Conservation (phyloP, 2,329 filamentous ascomycete species). For the Ustulina deusta region DNA sequence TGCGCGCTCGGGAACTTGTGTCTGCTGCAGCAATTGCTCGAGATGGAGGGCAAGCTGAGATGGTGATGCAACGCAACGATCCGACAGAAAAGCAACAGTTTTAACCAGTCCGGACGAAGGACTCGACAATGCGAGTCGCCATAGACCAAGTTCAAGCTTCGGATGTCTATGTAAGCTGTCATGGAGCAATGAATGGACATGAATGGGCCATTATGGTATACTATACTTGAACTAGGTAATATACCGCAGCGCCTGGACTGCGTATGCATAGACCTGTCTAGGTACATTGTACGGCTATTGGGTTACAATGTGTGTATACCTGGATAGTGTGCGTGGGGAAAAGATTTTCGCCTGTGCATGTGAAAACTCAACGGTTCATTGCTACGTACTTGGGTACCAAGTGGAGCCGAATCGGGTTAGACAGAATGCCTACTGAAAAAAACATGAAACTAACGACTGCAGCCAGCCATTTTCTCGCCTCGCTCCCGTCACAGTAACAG, state of each 20-base stretch:
- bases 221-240: not conserved
- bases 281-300: not conserved
- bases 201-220: not conserved
- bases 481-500: not conserved
- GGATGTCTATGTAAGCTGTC: not conserved
- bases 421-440: not conserved
- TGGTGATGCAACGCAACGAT: not conserved
- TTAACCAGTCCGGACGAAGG: not conserved
- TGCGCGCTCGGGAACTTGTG: not conserved
- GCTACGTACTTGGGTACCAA: not conserved
- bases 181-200: not conserved
- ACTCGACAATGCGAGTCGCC: too few relatives aligned
- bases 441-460: not conserved
- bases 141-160: conserved; percentile 5
- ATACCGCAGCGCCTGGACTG: not conserved
- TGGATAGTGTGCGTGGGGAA: not conserved
- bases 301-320: not conserved
- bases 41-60: conserved; percentile 4
- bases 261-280: not conserved
- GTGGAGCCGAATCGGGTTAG: not conserved
- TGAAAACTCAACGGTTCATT: not conserved
- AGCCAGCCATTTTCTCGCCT: not conserved
- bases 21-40: not conserved
- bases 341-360: conserved; percentile 5
- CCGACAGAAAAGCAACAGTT: not conserved